Evolutionary conservation across 768 basidiomycete species (phyloP).

Genomic region (Lepiota brunneoincarnata): DNA sequence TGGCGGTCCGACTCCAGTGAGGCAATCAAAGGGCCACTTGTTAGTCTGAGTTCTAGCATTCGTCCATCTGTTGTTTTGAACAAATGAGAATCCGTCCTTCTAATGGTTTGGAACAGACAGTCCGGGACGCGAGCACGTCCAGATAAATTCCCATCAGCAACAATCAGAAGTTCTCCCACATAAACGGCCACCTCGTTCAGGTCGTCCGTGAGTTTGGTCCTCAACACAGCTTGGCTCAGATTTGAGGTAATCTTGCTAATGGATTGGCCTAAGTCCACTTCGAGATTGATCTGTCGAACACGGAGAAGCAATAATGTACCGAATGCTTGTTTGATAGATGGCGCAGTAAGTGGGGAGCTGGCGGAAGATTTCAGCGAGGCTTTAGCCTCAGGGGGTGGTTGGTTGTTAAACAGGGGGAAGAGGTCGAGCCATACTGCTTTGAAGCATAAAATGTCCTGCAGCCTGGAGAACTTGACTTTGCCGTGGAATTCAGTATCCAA

Average conservation of each 20-base stretch:
- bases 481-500: constrained; percentile 88
- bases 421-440: constrained; percentile 94
- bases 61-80: constrained; percentile 36
- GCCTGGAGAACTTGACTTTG: constrained; percentile 74
- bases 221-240: constrained; percentile 59
- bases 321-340: constrained; percentile 38
- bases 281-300: constrained; percentile 68
- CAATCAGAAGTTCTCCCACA: constrained; percentile 60
- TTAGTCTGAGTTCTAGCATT: constrained; percentile 74
- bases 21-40: constrained; percentile 64
- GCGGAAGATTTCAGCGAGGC: constrained; percentile 19
- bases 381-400: constrained; percentile 18
- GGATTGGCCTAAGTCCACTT: constrained; percentile 82
- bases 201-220: constrained; percentile 61
- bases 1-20: constrained; percentile 77
- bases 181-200: constrained; percentile 63
- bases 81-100: constrained; percentile 39
- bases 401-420: constrained; percentile 69
- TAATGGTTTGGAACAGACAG: constrained; percentile 73
- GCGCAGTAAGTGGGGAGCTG: constrained; percentile 17
- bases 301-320: constrained; percentile 66
- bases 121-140: constrained; percentile 66
- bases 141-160: constrained; percentile 71
- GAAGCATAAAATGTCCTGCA: constrained; percentile 92
- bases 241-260: constrained; percentile 72